phyloP scores from a whole-genome alignment of 208 protist genomes.

The Trypanosomatidae sp. region DNA sequence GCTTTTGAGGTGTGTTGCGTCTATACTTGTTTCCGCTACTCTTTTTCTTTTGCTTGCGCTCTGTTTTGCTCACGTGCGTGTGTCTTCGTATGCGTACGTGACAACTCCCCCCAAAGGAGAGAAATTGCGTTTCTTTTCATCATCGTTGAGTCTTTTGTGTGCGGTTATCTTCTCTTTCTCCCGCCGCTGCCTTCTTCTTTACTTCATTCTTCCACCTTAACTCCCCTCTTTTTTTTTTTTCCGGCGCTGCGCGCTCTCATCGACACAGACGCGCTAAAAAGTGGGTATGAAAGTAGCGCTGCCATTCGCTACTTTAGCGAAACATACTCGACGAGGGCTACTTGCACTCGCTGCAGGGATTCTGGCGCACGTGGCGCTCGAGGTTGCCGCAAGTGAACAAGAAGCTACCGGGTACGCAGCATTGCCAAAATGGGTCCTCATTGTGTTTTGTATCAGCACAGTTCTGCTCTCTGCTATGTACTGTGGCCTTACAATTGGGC shows the following conservation, averaged over 20 bases:
- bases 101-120: background rate
- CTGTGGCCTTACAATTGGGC: conserved; percentile 78
- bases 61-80: too few species aligned
- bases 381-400: conserved; percentile 3
- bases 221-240: background rate
- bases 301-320: background rate
- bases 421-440: conserved; percentile 46
- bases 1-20: background rate
- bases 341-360: conserved; percentile 14
- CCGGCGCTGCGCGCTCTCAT: background rate
- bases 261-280: background rate
- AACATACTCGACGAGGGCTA: conserved; percentile 4
- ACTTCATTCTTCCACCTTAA: background rate
- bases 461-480: conserved; percentile 75
- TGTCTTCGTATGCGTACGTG: background rate
- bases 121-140: background rate
- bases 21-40: background rate
- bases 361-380: conserved; percentile 1
- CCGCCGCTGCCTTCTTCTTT: background rate
- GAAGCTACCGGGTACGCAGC: conserved; percentile 39
- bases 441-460: conserved; percentile 44
- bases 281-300: background rate
- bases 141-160: background rate
- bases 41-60: background rate
- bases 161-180: background rate